phyloP scores from a whole-genome alignment of 1,284 basidiomycete genomes.

The Thelephora terrestris region DNA sequence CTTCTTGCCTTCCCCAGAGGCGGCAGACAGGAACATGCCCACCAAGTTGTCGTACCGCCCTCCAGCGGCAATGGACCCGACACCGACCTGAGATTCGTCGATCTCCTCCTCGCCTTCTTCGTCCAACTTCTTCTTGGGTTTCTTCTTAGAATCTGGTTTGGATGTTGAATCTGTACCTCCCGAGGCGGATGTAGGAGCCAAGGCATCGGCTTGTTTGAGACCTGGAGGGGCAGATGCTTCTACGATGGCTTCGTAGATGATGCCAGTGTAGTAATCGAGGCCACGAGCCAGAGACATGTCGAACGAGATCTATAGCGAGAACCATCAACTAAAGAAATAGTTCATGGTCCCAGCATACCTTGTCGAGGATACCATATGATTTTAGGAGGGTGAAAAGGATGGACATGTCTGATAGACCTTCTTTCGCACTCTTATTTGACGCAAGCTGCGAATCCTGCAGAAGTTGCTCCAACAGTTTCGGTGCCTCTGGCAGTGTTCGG shows the following conservation, averaged over 20 bases:
- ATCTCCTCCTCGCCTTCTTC: constrained; percentile 76
- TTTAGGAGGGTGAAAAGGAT: constrained; percentile 79
- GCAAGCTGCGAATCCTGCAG: constrained; percentile 57
- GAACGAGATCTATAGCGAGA: constrained; percentile 68
- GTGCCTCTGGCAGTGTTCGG: constrained; percentile 44
- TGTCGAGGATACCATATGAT: constrained; percentile 74
- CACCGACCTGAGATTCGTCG: constrained; percentile 89
- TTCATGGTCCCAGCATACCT: constrained; percentile 31
- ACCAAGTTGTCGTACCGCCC: constrained; percentile 98
- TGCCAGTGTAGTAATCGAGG: constrained; percentile 97
- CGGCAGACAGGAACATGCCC: constrained; percentile 81
- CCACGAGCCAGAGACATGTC: constrained; percentile 95
- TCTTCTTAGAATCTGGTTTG: constrained; percentile 32
- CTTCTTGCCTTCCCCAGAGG: constrained; percentile 65
- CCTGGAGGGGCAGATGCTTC: constrained; percentile 89
- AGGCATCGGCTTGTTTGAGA: constrained; percentile 44
- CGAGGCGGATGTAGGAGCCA: constrained; percentile 29
- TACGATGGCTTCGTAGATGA: constrained; percentile 96
- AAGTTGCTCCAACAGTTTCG: constrained; percentile 72
- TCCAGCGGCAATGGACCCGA: constrained; percentile 96
- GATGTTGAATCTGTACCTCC: constrained; percentile 18
- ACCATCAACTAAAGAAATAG: constrained; percentile 5
- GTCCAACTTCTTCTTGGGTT: constrained; percentile 37
- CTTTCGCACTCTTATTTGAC: constrained; percentile 67
- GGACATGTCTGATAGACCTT: constrained; percentile 88